phyloP scores from a whole-genome alignment of 768 basidiomycete genomes.

The Russula olivacea region DNA sequence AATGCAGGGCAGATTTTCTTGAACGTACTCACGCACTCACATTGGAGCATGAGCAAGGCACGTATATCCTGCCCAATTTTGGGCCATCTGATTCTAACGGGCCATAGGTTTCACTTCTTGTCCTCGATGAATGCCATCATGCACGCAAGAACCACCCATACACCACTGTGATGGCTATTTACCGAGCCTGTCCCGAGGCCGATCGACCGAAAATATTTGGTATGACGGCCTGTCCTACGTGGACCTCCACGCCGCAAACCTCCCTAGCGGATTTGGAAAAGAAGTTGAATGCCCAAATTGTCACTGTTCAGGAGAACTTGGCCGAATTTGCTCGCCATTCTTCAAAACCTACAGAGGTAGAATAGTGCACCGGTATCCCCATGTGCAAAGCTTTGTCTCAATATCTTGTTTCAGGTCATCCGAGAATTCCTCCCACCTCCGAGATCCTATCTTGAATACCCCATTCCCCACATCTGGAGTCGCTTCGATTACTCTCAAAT shows the following conservation, averaged over 20 bases:
- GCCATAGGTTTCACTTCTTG: conserved; percentile 46
- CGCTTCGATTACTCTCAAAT: conserved; percentile 40
- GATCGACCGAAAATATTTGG: conserved; percentile 82
- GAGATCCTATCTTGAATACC: conserved; percentile 46
- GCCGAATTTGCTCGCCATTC: conserved; percentile 59
- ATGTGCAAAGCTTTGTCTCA: neutral
- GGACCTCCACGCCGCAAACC: conserved; percentile 63
- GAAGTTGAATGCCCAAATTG: conserved; percentile 67
- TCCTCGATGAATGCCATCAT: conserved; percentile 58
- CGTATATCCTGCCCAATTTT: neutral
- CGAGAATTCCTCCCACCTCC: conserved; percentile 36
- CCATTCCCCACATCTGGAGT: conserved; percentile 49
- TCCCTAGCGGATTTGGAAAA: conserved; percentile 60
- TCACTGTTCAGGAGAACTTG: conserved; percentile 65
- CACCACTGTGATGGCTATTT: conserved; percentile 53
- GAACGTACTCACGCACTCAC: conserved; percentile 73
- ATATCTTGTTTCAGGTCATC: conserved; percentile 10
- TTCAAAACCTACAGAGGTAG: conserved; percentile 61
- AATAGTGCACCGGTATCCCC: conserved; percentile 18
- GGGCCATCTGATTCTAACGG: neutral
- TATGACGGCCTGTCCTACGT: conserved; percentile 88
- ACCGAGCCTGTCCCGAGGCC: conserved; percentile 40
- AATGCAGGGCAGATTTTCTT: conserved; percentile 71
- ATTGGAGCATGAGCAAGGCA: conserved; percentile 67
- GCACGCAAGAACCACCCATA: conserved; percentile 52